These are phyloP conservation scores for Ammopiptanthus mongolicus DNA, from an alignment of 306 rosid genomes.

Conservation along the genomic window DNA sequence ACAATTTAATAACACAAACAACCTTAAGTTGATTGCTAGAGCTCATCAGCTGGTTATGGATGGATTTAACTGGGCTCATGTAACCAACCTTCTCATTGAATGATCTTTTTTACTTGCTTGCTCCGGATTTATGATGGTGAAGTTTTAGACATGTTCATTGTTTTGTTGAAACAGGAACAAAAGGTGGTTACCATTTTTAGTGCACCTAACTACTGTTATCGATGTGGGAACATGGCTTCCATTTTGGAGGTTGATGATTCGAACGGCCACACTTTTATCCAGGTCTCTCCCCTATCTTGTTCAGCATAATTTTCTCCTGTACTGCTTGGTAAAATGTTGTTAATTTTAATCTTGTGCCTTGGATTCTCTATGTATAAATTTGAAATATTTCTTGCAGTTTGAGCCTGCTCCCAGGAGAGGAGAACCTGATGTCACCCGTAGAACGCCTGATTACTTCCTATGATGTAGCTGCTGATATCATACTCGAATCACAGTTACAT, in stretches of 20 bases:
- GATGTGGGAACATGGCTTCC: constrained; percentile 95
- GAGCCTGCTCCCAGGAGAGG: constrained; percentile 95
- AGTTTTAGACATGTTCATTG: constrained; percentile 1
- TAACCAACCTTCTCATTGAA: constrained; percentile 23
- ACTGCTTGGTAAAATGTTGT: background rate
- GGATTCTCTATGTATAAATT: background rate
- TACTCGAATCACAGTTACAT: background rate
- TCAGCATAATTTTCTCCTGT: background rate
- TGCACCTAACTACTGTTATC: constrained; percentile 85
- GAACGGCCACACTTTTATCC: constrained; percentile 76
- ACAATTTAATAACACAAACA: constrained; percentile 73
- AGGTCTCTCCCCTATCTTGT: constrained; percentile 36
- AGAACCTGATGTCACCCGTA: constrained; percentile 85
- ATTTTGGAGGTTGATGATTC: constrained; percentile 89
- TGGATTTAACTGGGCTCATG: constrained; percentile 91
- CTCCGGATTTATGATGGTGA: background rate
- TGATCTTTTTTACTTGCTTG: background rate
- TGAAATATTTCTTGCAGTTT: constrained; percentile 44
- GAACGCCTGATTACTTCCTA: constrained; percentile 91
- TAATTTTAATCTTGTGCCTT: background rate
- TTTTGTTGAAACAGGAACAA: constrained; percentile 63
- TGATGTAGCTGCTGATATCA: constrained; percentile 36
- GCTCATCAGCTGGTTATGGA: constrained; percentile 91
- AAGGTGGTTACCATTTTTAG: constrained; percentile 86
- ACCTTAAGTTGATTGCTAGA: constrained; percentile 75